Percentiles rank a stretch among this genome's conserved stretches.
Conservation (phyloP, 31 red algal species). For the Pterothamnion heteromorphum region DNA sequence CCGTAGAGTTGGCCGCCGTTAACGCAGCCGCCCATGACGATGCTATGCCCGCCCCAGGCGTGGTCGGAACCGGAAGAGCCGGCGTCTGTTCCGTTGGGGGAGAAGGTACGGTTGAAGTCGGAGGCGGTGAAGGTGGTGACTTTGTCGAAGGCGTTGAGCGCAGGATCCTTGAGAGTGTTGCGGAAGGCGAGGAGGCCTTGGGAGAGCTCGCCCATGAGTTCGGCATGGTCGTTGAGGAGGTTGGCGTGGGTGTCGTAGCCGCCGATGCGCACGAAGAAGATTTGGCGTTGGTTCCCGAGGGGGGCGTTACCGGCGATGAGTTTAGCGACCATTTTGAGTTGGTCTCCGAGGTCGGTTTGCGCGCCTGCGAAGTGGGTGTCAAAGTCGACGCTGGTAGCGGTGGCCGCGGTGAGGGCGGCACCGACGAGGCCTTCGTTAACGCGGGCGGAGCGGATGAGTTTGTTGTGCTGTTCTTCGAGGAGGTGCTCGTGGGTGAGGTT, state of each 20-base stretch:
- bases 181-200: neutral
- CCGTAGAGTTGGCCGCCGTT: neutral
- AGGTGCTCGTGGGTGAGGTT: neutral
- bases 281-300: neutral
- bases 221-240: neutral
- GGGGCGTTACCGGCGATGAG: neutral
- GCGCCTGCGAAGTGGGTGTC: neutral
- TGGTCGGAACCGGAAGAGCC: neutral
- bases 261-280: neutral
- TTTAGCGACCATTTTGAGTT: neutral
- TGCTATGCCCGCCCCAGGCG: neutral
- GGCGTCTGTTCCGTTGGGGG: neutral
- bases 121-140: neutral
- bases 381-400: neutral
- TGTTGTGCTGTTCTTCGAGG: neutral
- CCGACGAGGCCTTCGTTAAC: neutral
- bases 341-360: neutral
- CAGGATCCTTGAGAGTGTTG: neutral
- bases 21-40: neutral
- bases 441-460: neutral
- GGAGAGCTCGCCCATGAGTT: neutral
- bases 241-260: neutral
- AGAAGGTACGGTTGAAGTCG: neutral
- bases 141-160: neutral
- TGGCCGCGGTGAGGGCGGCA: neutral